These are phyloP conservation scores for Chaetomiaceae sp. DNA, from an alignment of 2,329 filamentous ascomycete genomes.

Conservation along the genomic window DNA sequence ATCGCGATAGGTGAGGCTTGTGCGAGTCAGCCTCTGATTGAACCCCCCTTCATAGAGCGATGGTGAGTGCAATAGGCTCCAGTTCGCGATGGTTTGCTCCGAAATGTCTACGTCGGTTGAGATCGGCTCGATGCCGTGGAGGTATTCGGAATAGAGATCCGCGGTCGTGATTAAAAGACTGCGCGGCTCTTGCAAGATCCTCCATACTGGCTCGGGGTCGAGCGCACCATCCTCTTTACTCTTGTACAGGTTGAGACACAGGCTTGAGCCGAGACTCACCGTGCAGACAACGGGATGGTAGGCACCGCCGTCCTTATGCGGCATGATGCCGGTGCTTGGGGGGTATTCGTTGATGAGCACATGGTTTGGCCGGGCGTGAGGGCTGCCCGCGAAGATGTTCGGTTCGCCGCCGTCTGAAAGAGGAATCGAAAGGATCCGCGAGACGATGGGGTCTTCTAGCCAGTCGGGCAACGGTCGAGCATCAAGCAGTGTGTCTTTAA, in stretches of 20 bases:
- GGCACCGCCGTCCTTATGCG: constrained; percentile 86
- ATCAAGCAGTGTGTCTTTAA: constrained; percentile 71
- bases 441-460: constrained; percentile 66
- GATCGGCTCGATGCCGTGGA: constrained; percentile 70
- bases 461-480: constrained; percentile 65
- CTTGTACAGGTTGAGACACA: constrained; percentile 73
- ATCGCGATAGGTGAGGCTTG: constrained; percentile 79
- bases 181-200: constrained; percentile 76
- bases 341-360: constrained; percentile 91
- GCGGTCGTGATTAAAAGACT: constrained; percentile 72
- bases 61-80: constrained; percentile 57
- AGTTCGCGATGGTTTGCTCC: constrained; percentile 63
- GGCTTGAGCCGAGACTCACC: constrained; percentile 72
- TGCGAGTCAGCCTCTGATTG: constrained; percentile 56
- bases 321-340: constrained; percentile 90
- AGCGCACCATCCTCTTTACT: constrained; percentile 59
- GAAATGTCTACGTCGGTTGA: constrained; percentile 62
- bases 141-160: constrained; percentile 62
- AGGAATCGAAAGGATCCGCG: constrained; percentile 52
- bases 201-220: constrained; percentile 46
- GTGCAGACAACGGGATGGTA: constrained; percentile 89
- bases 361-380: constrained; percentile 78
- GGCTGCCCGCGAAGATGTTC: constrained; percentile 58
- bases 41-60: constrained; percentile 46
- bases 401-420: constrained; percentile 30